Evolutionary conservation across 2,329 filamentous ascomycete genomes (phyloP).

Genomic region (Elsinoe ampelina): DNA sequence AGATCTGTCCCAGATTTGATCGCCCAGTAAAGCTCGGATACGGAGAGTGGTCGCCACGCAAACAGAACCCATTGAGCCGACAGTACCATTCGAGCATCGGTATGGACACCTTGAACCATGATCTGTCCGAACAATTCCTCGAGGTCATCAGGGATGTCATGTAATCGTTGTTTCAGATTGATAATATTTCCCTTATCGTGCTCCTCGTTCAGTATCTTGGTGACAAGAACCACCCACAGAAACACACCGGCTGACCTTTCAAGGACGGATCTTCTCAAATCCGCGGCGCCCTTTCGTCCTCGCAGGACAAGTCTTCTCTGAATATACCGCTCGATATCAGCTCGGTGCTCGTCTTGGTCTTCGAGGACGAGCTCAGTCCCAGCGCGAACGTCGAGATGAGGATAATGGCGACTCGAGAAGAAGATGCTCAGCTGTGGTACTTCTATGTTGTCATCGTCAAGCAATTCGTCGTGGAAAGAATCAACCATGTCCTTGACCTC

Average conservation of each 20-base stretch:
- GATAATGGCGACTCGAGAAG: slow-evolving; percentile 39
- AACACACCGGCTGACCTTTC: slow-evolving; percentile 36
- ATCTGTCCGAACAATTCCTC: slow-evolving; percentile 44
- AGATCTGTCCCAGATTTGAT: slow-evolving; percentile 24
- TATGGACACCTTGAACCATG: slow-evolving; percentile 21
- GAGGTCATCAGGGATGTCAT: slow-evolving; percentile 35
- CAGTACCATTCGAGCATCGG: slow-evolving; percentile 26
- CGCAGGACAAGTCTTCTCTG: background rate
- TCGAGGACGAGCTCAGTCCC: slow-evolving; percentile 29
- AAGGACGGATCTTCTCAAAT: slow-evolving; percentile 24
- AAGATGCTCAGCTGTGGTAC: slow-evolving; percentile 24
- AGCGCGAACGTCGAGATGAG: slow-evolving; percentile 29
- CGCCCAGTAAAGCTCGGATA: slow-evolving; percentile 39
- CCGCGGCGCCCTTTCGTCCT: slow-evolving; percentile 23
- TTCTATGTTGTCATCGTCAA: slow-evolving; percentile 23
- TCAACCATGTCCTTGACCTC: slow-evolving; percentile 29
- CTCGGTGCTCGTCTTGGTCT: slow-evolving; percentile 25
- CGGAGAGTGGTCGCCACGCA: slow-evolving; percentile 35
- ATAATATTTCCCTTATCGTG: slow-evolving; percentile 25
- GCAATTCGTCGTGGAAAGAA: slow-evolving; percentile 21
- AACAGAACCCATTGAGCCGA: slow-evolving; percentile 49
- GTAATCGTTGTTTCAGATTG: slow-evolving; percentile 26
- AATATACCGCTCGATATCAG: slow-evolving; percentile 30
- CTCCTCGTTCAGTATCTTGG: slow-evolving; percentile 39
- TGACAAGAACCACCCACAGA: slow-evolving; percentile 39